These are phyloP conservation scores for Aspergillus olivimuriae DNA, from an alignment of 495 filamentous ascomycete species.

Conservation along the genomic window DNA sequence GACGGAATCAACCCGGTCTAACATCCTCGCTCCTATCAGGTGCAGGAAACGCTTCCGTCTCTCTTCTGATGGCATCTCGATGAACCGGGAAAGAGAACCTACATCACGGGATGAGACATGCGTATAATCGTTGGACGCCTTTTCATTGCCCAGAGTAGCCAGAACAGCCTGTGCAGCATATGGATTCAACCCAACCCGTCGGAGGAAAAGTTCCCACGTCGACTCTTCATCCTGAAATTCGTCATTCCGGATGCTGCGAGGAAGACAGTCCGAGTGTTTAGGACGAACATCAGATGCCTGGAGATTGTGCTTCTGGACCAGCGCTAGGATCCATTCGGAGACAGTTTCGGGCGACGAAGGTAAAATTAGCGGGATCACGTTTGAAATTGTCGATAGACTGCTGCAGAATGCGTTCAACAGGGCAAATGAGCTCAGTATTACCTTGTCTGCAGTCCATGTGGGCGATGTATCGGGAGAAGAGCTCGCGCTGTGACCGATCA, in stretches of 20 bases:
- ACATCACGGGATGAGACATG: no score
- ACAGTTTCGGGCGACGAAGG: constrained; percentile 38
- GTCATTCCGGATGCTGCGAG: constrained; percentile 6
- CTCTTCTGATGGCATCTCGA: constrained; percentile 15
- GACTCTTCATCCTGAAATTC: constrained; percentile 41
- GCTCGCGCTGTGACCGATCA: constrained; percentile 37
- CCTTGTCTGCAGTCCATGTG: constrained; percentile 6
- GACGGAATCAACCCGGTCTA: constrained; percentile 41
- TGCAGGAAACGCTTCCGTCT: constrained; percentile 36
- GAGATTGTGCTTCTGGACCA: constrained; percentile 23
- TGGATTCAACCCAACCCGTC: constrained; percentile 69
- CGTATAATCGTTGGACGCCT: background rate
- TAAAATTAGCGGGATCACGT: constrained; percentile 22
- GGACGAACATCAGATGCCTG: no score
- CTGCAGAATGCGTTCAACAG: constrained; percentile 14
- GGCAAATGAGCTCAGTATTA: constrained; percentile 3
- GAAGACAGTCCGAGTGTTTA: no score
- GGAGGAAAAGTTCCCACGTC: constrained; percentile 69
- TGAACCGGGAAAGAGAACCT: constrained; percentile 12
- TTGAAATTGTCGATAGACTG: constrained; percentile 13
- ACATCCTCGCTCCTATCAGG: constrained; percentile 46
- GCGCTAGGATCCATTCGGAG: constrained; percentile 24
- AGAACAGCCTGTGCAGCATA: constrained; percentile 72
- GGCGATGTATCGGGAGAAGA: background rate
- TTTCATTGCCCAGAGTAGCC: constrained; percentile 4